Percentiles rank a stretch among this genome's conserved stretches.
phyloP scores from a whole-genome alignment of 768 basidiomycete species.

The Tulasnella sp. region DNA sequence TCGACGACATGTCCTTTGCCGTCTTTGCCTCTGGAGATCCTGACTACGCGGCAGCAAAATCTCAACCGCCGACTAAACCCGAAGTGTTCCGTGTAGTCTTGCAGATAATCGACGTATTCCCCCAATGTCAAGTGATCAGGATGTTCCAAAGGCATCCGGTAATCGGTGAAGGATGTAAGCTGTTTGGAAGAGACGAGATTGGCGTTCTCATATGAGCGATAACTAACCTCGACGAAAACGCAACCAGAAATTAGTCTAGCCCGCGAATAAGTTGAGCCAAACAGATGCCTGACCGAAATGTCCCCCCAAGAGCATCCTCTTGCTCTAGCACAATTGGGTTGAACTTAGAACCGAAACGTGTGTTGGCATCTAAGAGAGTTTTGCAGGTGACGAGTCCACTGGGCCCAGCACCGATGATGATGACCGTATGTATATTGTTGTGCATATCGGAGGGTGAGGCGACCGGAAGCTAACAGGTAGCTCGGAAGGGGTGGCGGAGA shows the following conservation, averaged over 20 bases:
- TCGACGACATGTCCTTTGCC: constrained; percentile 32
- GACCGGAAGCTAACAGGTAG: too few relatives aligned
- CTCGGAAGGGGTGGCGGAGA: too few relatives aligned
- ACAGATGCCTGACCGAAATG: constrained; percentile 29
- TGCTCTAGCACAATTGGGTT: constrained; percentile 42
- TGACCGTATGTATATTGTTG: constrained; percentile 16
- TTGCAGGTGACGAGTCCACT: constrained; percentile 40
- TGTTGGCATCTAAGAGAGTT: constrained; percentile 32
- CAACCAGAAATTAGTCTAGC: background rate
- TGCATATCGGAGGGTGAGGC: too few relatives aligned
- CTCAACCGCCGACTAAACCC: constrained; percentile 31
- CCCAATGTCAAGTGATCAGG: constrained; percentile 40
- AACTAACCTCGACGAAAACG: constrained; percentile 21
- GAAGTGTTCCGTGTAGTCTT: constrained; percentile 37
- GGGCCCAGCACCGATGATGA: constrained; percentile 37
- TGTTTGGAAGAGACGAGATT: constrained; percentile 48
- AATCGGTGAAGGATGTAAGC: constrained; percentile 50
- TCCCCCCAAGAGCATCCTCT: constrained; percentile 42
- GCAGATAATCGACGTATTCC: constrained; percentile 45
- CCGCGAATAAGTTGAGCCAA: background rate
- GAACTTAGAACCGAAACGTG: constrained; percentile 31
- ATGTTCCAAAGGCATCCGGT: constrained; percentile 39
- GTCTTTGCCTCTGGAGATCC: constrained; percentile 29
- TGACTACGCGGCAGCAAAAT: constrained; percentile 30
- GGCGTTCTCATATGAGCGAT: constrained; percentile 41